These are phyloP conservation scores for Lathyrus aphaca DNA, from an alignment of 306 rosid genomes.

Conservation along the genomic window DNA sequence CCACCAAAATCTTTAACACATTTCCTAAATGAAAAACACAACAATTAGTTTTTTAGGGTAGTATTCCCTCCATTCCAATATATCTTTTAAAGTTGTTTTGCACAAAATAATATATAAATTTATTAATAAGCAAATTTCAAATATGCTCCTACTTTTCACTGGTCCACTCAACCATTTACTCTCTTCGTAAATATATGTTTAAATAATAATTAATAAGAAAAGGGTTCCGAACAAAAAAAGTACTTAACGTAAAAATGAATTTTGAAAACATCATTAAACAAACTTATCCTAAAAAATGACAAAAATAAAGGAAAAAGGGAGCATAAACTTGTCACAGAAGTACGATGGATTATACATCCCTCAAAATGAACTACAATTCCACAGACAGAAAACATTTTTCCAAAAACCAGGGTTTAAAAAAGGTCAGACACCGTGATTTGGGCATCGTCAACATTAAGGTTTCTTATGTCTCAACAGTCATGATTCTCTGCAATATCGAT, in stretches of 20 bases:
- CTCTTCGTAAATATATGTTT: neutral
- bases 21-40: neutral
- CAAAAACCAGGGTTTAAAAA: neutral
- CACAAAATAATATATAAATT: neutral
- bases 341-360: neutral
- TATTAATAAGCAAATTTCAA: neutral
- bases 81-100: neutral
- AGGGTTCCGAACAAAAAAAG: neutral
- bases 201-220: neutral
- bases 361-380: conserved; percentile 9
- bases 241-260: neutral
- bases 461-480: too few relatives aligned
- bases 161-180: neutral
- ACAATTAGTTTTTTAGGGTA: neutral
- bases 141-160: neutral
- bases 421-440: neutral
- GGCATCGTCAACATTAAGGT: neutral
- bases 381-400: conserved; percentile 7
- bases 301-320: neutral
- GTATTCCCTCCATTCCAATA: neutral
- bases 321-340: neutral
- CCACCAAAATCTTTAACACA: neutral
- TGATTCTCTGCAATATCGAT: neutral
- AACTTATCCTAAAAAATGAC: neutral
- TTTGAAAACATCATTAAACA: neutral